Evolutionary conservation across 2,329 filamentous ascomycete species (phyloP), one percentile per base, ranked within the genome.

Genomic region (Ascochyta viciae-villosae): DNA sequence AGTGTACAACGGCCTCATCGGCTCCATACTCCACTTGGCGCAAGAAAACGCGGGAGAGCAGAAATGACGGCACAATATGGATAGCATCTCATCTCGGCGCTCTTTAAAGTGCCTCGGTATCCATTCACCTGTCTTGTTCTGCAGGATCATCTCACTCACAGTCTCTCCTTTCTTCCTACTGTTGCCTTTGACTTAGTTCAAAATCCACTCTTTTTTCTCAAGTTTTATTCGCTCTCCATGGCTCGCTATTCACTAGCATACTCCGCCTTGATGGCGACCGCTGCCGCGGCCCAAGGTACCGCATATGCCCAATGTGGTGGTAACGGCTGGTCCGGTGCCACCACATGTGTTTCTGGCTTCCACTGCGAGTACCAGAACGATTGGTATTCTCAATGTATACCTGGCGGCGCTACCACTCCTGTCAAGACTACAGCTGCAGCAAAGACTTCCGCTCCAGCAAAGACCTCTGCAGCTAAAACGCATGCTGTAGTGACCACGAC

Each of bases 301-400:
- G 49, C 49, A 3, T 70, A 58, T 50, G 64, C 51, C 22, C 78
- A 78, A 61, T 80, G 78, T 60, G 78, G 78, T 58, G 79, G 78
- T n/a, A 64, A 63, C 16, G 71, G 68, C 47, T 80, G 63, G 50
- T 74, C 64, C 6, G 78, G 78, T 13, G 48, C 72, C 2, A 74
- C 68, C 0, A 48, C 62, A 13, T 80, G 78, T 47, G 71, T 72
- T 2, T 50, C 65, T 35, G 78, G 77, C 8, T 62, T 57, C 24
- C 62, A 63, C 4, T 80, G 78, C 65, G 63, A 70, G 31, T 55
- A 58, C 3, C 58, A 51, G 22, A 80, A 80, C 64, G 62, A 68
- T 1, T 80, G 74, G 58, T 80, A 80, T 66, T 74, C 61, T 29
- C 78, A 80, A 63, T 80, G 78, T 54, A n/a, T 58, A n/a, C 49